These are phyloP conservation scores for Starmerella bombi DNA, from an alignment of 805 yeast species.

Conservation along the genomic window DNA sequence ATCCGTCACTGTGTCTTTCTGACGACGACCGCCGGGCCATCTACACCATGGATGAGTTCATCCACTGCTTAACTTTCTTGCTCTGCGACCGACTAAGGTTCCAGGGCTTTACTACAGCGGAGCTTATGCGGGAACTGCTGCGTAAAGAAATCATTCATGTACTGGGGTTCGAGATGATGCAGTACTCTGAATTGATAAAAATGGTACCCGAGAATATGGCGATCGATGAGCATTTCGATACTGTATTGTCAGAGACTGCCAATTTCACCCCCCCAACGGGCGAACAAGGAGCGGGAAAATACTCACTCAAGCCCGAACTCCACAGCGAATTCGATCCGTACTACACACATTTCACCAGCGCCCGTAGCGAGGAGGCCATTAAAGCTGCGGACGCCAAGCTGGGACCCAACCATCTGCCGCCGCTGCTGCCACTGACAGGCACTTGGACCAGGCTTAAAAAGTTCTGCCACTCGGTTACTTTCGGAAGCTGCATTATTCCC, in stretches of 20 bases:
- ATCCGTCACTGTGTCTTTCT: slow-evolving; percentile 36
- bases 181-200: slow-evolving; percentile 55
- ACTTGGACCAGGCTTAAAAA: slow-evolving; percentile 25
- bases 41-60: slow-evolving; percentile 66
- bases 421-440: slow-evolving; percentile 25
- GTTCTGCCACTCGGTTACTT: slow-evolving; percentile 23
- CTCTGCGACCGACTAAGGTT: slow-evolving; percentile 55
- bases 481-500: slow-evolving; percentile 20
- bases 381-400: slow-evolving; percentile 41
- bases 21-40: slow-evolving; percentile 33
- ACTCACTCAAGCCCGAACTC: slow-evolving; percentile 47
- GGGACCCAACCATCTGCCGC: slow-evolving; percentile 43
- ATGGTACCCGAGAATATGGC: slow-evolving; percentile 65
- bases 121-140: slow-evolving; percentile 39
- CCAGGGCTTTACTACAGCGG: slow-evolving; percentile 35
- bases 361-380: slow-evolving; percentile 74
- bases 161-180: slow-evolving; percentile 60
- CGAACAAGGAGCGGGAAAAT: slow-evolving; percentile 46
- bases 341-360: slow-evolving; percentile 62
- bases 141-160: slow-evolving; percentile 66
- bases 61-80: slow-evolving; percentile 52
- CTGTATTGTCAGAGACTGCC: slow-evolving; percentile 43
- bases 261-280: slow-evolving; percentile 50
- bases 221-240: slow-evolving; percentile 61
- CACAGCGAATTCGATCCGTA: slow-evolving; percentile 60